phyloP scores from a whole-genome alignment of 2,329 filamentous ascomycete species.

The Fusarium tupiense region DNA sequence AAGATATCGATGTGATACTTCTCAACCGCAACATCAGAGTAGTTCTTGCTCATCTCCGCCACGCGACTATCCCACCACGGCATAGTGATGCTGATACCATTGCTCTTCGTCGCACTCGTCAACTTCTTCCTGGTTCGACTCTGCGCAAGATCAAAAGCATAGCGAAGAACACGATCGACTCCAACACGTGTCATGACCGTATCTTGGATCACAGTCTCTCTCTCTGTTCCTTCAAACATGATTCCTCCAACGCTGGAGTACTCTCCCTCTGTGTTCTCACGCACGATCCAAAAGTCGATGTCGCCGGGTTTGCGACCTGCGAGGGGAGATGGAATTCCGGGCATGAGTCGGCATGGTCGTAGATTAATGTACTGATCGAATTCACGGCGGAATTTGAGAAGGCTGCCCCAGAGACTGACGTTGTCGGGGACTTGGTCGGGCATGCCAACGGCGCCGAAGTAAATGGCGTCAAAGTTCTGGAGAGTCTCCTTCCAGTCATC shows the following conservation, averaged over 20 bases:
- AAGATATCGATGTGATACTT: conserved; percentile 76
- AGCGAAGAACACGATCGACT: conserved; percentile 69
- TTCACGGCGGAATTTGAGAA: conserved; percentile 72
- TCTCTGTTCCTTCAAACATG: conserved; percentile 66
- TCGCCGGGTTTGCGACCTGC: conserved; percentile 63
- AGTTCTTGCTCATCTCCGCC: conserved; percentile 62
- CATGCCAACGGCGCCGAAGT: conserved; percentile 74
- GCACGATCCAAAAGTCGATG: conserved; percentile 73
- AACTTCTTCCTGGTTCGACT: conserved; percentile 67
- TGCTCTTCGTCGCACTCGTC: conserved; percentile 74
- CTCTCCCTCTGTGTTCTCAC: conserved; percentile 75
- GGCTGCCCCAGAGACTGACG: conserved; percentile 72
- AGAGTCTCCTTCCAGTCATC: conserved; percentile 62
- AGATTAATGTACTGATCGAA: conserved; percentile 77
- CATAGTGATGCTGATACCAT: conserved; percentile 74
- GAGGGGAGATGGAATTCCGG: conserved; percentile 68
- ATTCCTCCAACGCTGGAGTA: conserved; percentile 73
- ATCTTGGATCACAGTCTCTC: conserved; percentile 70
- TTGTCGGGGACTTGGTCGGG: conserved; percentile 68
- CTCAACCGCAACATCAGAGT: conserved; percentile 67
- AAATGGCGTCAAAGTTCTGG: conserved; percentile 70
- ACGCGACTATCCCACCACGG: conserved; percentile 74
- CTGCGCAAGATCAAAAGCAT: conserved; percentile 71
- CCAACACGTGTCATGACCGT: conserved; percentile 70
- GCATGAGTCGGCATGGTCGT: conserved; percentile 69